Conservation (phyloP, 768 basidiomycete genomes). For the Suillus placidus region DNA sequence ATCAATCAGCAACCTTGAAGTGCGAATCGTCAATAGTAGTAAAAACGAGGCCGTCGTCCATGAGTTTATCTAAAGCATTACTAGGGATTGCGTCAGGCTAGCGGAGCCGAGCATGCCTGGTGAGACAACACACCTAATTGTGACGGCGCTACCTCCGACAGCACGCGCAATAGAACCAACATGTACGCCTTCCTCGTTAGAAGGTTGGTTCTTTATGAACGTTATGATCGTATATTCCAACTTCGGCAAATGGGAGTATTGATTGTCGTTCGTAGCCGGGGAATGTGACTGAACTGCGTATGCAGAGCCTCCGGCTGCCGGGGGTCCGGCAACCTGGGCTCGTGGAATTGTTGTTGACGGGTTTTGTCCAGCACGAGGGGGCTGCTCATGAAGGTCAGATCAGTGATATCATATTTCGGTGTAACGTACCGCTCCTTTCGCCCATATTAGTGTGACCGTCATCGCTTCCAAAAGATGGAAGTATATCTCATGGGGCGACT, state of each 20-base stretch:
- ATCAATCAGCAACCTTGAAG: conserved; percentile 55
- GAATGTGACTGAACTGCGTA: conserved; percentile 43
- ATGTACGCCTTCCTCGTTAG: conserved; percentile 67
- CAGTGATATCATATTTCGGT: neutral
- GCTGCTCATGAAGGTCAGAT: conserved; percentile 25
- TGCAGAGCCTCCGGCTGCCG: conserved; percentile 35
- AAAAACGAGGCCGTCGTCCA: conserved; percentile 80
- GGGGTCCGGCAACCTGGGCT: conserved; percentile 6
- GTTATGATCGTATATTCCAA: conserved; percentile 66
- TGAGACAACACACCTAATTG: conserved; percentile 57
- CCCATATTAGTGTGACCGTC: conserved; percentile 62
- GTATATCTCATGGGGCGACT: conserved; percentile 75
- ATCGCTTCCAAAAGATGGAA: conserved; percentile 83
- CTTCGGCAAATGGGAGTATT: conserved; percentile 57
- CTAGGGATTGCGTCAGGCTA: conserved; percentile 39
- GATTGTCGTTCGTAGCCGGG: conserved; percentile 35
- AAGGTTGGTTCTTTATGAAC: conserved; percentile 56
- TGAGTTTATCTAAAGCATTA: conserved; percentile 72
- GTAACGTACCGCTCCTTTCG: conserved; percentile 65
- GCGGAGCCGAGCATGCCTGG: neutral
- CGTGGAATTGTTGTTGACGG: conserved; percentile 17
- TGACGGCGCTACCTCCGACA: conserved; percentile 56
- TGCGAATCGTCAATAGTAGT: conserved; percentile 85
- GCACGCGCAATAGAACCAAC: conserved; percentile 71
- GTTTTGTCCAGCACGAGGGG: conserved; percentile 35